Conservation (phyloP, 2,329 filamentous ascomycete genomes). For the Ascochyta clinopodiicola region DNA sequence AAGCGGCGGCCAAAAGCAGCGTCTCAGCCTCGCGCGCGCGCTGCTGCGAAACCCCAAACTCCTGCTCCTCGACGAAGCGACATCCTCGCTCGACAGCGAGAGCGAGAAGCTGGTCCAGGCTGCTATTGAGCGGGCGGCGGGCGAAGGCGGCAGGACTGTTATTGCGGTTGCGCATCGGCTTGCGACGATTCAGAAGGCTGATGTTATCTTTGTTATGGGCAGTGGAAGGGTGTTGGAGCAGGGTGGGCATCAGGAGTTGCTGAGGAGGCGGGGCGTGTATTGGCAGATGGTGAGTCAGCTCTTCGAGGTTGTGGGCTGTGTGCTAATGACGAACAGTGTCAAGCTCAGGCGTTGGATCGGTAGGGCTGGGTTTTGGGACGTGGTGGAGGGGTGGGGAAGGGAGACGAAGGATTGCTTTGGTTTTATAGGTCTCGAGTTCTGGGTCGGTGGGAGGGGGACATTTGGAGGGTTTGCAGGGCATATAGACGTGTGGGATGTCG, state of each 20-base stretch:
- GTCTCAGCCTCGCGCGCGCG: constrained; percentile 43
- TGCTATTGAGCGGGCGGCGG: constrained; percentile 42
- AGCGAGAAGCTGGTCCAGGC: constrained; percentile 45
- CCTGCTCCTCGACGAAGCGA: constrained; percentile 47
- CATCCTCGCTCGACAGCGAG: constrained; percentile 41
- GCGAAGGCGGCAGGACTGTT: constrained; percentile 36
- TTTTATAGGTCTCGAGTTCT: no score
- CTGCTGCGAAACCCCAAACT: constrained; percentile 41
- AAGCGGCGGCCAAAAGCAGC: constrained; percentile 47
- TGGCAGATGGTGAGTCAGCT: constrained; percentile 38
- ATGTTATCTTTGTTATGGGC: constrained; percentile 47
- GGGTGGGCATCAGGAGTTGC: constrained; percentile 40
- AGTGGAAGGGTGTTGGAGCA: constrained; percentile 43
- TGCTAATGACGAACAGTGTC: constrained; percentile 28
- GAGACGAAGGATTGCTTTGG: not conserved
- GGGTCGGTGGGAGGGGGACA: not conserved
- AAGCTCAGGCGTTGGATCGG: constrained; percentile 48
- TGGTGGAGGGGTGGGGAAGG: not conserved
- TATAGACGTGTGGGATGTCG: not conserved
- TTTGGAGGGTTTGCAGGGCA: not conserved
- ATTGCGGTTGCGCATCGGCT: constrained; percentile 48
- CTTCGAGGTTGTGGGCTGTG: not conserved
- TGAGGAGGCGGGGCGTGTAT: constrained; percentile 41
- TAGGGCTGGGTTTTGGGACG: constrained; percentile 2
- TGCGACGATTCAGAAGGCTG: constrained; percentile 48